Evolutionary conservation across 805 yeast genomes (phyloP).

Genomic region (Kregervanrija pseudodelftensis): DNA sequence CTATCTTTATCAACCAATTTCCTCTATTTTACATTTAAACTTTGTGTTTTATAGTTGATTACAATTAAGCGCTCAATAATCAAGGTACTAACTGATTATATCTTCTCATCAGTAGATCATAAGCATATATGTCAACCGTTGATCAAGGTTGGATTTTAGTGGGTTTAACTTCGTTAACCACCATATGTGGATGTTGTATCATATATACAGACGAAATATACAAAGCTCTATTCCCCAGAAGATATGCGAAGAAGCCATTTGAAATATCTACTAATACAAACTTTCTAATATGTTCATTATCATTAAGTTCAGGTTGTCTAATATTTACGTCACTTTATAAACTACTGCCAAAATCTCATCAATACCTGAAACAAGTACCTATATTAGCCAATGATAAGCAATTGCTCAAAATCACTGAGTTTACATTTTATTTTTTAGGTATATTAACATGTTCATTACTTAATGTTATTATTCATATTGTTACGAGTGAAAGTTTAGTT

Average conservation of each 20-base stretch:
- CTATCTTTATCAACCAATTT: no score
- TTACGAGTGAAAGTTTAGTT: conserved; percentile 75
- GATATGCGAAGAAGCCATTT: conserved; percentile 38
- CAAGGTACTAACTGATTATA: no score
- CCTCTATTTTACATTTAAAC: no score
- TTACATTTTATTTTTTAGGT: conserved; percentile 41
- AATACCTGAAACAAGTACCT: conserved; percentile 34
- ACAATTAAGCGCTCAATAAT: no score
- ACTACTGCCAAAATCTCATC: conserved; percentile 61
- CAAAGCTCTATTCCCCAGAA: conserved; percentile 33
- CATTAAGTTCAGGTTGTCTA: conserved; percentile 78
- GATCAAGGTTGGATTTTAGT: conserved; percentile 64
- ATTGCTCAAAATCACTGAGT: conserved; percentile 36
- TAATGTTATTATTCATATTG: conserved; percentile 60
- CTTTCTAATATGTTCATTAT: conserved; percentile 67
- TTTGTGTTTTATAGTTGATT: no score
- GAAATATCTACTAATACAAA: conserved; percentile 50
- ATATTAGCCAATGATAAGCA: conserved; percentile 17
- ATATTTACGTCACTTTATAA: conserved; percentile 70
- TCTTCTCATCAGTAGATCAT: no score
- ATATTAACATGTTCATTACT: conserved; percentile 49
- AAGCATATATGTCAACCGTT: conserved; percentile 7
- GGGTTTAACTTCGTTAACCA: conserved; percentile 56
- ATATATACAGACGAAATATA: conserved; percentile 58
- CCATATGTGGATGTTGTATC: conserved; percentile 62